Conservation (phyloP, 2,329 filamentous ascomycete species). For the Pseudogymnoascus sp. region DNA sequence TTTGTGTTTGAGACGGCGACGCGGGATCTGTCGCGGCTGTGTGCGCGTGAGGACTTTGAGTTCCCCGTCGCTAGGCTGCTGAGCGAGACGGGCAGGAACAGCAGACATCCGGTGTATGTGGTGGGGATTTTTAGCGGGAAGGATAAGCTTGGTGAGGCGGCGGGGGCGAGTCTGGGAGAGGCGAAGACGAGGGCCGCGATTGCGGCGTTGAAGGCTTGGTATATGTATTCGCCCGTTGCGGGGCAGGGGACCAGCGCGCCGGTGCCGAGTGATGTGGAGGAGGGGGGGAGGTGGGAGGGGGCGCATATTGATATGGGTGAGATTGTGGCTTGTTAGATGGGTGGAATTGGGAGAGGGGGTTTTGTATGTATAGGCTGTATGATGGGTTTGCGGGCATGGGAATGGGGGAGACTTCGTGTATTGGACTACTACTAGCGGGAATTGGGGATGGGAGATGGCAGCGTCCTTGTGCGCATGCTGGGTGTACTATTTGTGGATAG, state of each 20-base stretch:
- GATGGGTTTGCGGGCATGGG: slow-evolving; percentile 9
- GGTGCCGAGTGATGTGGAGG: slow-evolving; percentile 43
- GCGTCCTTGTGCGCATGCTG: neutral
- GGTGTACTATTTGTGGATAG: slow-evolving; percentile 22
- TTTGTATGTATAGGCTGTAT: slow-evolving; percentile 12
- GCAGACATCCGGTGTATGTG: slow-evolving; percentile 81
- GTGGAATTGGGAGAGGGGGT: neutral
- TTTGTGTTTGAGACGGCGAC: slow-evolving; percentile 83
- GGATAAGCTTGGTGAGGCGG: slow-evolving; percentile 89
- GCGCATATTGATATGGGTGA: slow-evolving; percentile 51
- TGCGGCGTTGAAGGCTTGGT: slow-evolving; percentile 86
- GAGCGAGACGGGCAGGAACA: slow-evolving; percentile 81
- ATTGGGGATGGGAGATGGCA: slow-evolving; percentile 1
- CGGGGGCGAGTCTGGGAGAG: slow-evolving; percentile 68
- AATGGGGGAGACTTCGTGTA: neutral
- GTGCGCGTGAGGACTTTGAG: slow-evolving; percentile 83
- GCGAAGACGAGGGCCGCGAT: slow-evolving; percentile 75
- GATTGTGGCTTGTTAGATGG: slow-evolving; percentile 33
- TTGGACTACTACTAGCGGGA: slow-evolving; percentile 5
- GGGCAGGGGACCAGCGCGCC: slow-evolving; percentile 31
- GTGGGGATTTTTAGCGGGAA: slow-evolving; percentile 88
- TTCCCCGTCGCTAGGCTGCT: slow-evolving; percentile 78
- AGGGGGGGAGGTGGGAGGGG: slow-evolving; percentile 41
- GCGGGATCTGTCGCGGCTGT: slow-evolving; percentile 74
- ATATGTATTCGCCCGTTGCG: slow-evolving; percentile 72